A percentile compares a stretch with the other conserved stretches of the same genome.
Evolutionary conservation across 2,329 filamentous ascomycete genomes (phyloP).

Genomic region (Venturia nashicola): DNA sequence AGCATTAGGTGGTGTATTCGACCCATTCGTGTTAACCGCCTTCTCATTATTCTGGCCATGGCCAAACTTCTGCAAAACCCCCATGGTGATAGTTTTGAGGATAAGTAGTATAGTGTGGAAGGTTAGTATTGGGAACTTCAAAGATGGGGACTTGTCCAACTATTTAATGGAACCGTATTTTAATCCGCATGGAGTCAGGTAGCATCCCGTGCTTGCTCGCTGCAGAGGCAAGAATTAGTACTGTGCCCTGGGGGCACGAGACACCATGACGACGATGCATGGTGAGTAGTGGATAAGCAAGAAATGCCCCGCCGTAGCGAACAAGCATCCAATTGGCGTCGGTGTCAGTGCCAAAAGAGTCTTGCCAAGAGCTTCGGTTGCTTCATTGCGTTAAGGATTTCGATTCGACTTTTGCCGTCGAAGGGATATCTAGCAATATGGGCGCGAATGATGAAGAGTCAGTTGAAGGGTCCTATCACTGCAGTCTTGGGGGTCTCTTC

Average conservation of each 20-base stretch:
- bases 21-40: neutral
- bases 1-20: neutral
- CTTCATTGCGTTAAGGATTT: neutral
- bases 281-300: neutral
- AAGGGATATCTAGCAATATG: too few species aligned
- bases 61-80: neutral
- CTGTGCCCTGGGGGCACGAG: neutral
- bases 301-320: neutral
- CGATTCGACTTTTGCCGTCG: neutral
- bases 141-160: neutral
- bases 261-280: slow-evolving; percentile 3
- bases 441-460: neutral
- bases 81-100: neutral
- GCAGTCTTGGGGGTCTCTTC: neutral
- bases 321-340: neutral
- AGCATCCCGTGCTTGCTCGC: neutral
- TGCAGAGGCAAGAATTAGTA: neutral
- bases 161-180: slow-evolving; percentile 1
- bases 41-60: neutral
- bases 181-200: neutral
- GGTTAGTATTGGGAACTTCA: neutral
- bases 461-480: neutral
- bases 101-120: neutral
- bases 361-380: neutral
- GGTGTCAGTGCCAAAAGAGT: neutral